Base-by-base conservation (phyloP, 2,329 filamentous ascomycete species). In the Chaetomiaceae sp. region DNA sequence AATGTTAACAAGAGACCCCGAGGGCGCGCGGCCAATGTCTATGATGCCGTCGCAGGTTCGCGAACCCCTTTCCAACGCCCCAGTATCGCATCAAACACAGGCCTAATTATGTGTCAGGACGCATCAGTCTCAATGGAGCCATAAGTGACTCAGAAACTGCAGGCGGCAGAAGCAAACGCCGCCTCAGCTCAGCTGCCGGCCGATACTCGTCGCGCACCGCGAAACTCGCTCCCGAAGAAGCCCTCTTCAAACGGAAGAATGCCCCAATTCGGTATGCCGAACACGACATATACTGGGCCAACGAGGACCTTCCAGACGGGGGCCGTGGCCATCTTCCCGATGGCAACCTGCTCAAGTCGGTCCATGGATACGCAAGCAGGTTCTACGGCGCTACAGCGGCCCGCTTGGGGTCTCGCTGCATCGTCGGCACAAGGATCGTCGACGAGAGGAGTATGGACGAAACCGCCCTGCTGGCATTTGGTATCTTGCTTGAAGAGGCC, bases 401-500 rank as follows among this genome's bases (percentile, higher is more conserved):
- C 19, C 49, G 55, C n/a, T 42, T 49, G n/a, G 51, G 55, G 5
- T 30, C 44, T 23, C 20, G 49, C 20, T 55, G 54, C 41, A 46
- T 56, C 23, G 54, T 59, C n/a, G 58, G 55, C 27, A 50, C 56
- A 7, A 58, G 63, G 25, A 65, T 65, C 46, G 60, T 76, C 33
- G 73, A 79, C 53, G 75, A 79, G 63, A 66, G 75, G 56, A 87
- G 81, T 65, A 81, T 92, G 78, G 86, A 92, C 62, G 87, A 89
- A 70, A 89, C 86, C 13, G 87, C 87, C 4, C 72, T 92, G 51
- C 70, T 92, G 48, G 86, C 87, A 1, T 74, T 92, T 61, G 86
- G 87, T 1, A 81, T 92, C 43, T 66, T 92, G 50, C 70, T 91
- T 37, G 87, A 92, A 67, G 87, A 92, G 66, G 78, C 80, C 3